Base-by-base conservation (phyloP, 306 rosid species). In the Quillaja saponaria region DNA sequence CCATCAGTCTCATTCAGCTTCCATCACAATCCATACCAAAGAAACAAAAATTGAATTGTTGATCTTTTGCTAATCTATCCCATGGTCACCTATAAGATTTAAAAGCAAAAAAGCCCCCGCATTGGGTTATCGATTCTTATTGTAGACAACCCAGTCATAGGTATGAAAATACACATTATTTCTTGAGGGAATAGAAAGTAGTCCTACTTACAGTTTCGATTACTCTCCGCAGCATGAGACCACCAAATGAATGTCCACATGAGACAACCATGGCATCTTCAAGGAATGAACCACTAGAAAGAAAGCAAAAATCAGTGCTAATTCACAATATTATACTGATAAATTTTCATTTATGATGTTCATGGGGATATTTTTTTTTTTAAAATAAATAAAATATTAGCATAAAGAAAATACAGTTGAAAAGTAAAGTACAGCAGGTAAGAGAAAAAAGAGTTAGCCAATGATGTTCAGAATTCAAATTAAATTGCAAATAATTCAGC, bases 201-300 rank as follows among this genome's bases (percentile, higher is more conserved):
- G 64, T 35, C 49, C 62, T 48, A 72, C 96, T 79, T 84, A 92
- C 99, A 46, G 81, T 85, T 72, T 92, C 99, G 34, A 85, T 72
- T 68, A 92, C 99, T 76, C 91, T 89, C 74, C 96, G 83, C 82
- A 92, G 82, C 90, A 84, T 81, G 64, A 80, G 85, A 78, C 99
- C 99, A 8, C 99, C 99, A 62, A 92, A 92, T 59, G 99, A 92
- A 81, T 92, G 99, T 71, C 99, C 99, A 55, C 99, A 92, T 34
- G 99, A 87, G 68, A 92, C 89, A 58, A 89, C 69, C 90, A 81
- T 74, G 15, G 99, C 99, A 71, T 92, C 99, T 82, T 92, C 99
- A 34, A 92, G 94, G 76, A 86, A 92, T 53, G 95, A 64, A 25
- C 99, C 96, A 40, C 99, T 92, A 66, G 61, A 49, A 17, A 64